Evolutionary conservation across 1,139 yeast genomes (phyloP), one percentile per base, ranked within the genome.

Genomic region (Nakaseomyces uthaithaninus): DNA sequence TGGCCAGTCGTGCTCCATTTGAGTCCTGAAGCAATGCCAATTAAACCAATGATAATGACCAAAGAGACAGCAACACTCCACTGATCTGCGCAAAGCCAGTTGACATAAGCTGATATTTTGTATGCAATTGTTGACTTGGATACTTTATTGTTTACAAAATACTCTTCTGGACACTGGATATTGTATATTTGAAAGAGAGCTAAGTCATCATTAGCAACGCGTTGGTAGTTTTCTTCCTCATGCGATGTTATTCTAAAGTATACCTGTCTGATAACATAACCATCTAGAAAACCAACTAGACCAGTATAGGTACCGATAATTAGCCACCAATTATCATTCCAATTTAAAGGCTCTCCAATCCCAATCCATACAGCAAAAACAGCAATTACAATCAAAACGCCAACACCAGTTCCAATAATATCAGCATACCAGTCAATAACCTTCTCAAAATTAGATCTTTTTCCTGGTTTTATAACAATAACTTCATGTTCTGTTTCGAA

Each of bases 271-370:
- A 66, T 50, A 19, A 60, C 63, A 45, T 63, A 66, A 2, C 69
- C 68, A 45, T 66, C 69, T 28, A 62, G 44, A 44, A 64, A 65
- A 3, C 69, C 69, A 25, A 65, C 52, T 22, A 66, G 51, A 17
- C 70, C 70, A 0, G 69, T 64, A 44, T 66, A 66, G 2, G 70
- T 63, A 38, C 69, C 70, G 45, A 65, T 65, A 27, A 66, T 63
- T 27, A 66, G 50, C 68, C 68, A 66, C 69, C 69, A 66, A 40
- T 64, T 52, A 30, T 59, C 60, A 45, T 51, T 48, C 62, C 63
- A 66, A 24, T 51, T 20, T 62, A 65, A 54, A 7, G 51, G 42
- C 30, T 51, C 44, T 31, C 70, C 70, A 33, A 64, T 52, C 23
- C 52, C 55, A 15, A 64, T 19, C 70, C 70, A 66, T n/a, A 49